Percentiles rank a stretch among this genome's conserved stretches.
phyloP scores from a whole-genome alignment of 2,329 filamentous ascomycete genomes.

The Gremmenia infestans region DNA sequence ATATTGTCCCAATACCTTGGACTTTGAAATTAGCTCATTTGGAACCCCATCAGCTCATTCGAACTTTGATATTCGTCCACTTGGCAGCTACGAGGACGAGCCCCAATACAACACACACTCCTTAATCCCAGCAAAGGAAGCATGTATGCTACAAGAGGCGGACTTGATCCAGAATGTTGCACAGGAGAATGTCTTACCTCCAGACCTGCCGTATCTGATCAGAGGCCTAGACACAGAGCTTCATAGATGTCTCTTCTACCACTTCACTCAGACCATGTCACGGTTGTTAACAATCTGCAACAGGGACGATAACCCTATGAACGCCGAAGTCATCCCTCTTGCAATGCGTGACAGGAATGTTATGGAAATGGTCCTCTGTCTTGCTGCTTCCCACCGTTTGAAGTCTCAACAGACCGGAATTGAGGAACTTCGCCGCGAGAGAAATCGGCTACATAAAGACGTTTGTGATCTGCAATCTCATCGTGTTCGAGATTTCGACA shows the following conservation, averaged over 20 bases:
- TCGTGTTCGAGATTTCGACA: slow-evolving; percentile 5
- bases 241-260: slow-evolving; percentile 15
- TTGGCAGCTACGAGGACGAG: not conserved
- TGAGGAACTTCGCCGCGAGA: slow-evolving; percentile 10
- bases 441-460: slow-evolving; percentile 10
- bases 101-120: not conserved
- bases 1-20: not conserved
- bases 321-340: slow-evolving; percentile 14
- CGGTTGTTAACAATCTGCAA: slow-evolving; percentile 12
- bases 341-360: slow-evolving; percentile 16
- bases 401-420: not conserved
- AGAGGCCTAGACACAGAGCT: slow-evolving; percentile 12
- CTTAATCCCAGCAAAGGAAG: not conserved
- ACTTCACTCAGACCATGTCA: slow-evolving; percentile 17
- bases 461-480: slow-evolving; percentile 7
- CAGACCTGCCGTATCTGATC: not conserved
- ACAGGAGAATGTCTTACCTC: not conserved
- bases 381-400: slow-evolving; percentile 18
- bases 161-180: not conserved
- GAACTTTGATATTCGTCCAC: not conserved
- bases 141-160: not conserved
- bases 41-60: not conserved
- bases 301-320: slow-evolving; percentile 13
- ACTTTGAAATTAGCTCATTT: not conserved
- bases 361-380: slow-evolving; percentile 16